Evolutionary conservation across 83 land plant species (phyloP).

Genomic region (Thuja plicata): DNA sequence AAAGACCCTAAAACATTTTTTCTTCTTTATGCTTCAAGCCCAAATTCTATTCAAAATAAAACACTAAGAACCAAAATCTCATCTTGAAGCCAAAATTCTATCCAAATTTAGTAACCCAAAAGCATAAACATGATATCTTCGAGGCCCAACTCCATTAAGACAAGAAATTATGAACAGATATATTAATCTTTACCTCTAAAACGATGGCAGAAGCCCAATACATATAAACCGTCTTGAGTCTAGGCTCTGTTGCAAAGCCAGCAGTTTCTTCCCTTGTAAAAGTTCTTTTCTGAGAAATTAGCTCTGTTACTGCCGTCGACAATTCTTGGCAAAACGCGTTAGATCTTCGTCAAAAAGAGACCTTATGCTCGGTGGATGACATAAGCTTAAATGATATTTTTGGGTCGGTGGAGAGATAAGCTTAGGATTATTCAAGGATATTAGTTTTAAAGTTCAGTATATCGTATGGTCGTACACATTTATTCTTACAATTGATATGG

Average conservation of each 20-base stretch:
- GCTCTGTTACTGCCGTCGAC: background rate
- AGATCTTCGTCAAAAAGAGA: background rate
- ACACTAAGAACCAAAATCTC: background rate
- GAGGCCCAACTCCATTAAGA: background rate
- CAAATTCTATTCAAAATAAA: background rate
- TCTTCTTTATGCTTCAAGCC: background rate
- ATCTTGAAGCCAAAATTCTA: background rate
- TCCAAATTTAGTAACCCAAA: background rate
- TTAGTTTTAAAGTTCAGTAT: no score
- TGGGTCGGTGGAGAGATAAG: no score
- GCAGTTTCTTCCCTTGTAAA: background rate
- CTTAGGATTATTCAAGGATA: no score
- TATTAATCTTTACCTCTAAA: background rate
- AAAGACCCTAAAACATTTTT: no score
- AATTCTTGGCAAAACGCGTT: background rate
- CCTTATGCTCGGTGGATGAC: background rate
- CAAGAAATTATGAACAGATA: background rate
- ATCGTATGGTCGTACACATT: no score
- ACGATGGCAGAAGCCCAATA: no score
- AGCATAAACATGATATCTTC: background rate
- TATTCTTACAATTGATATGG: no score
- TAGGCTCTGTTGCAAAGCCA: background rate
- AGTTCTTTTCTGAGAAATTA: background rate
- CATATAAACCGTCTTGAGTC: background rate
- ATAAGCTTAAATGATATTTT: background rate